Base-by-base conservation (phyloP, 2,329 filamentous ascomycete species). In the Cladorrhinum sp. region DNA sequence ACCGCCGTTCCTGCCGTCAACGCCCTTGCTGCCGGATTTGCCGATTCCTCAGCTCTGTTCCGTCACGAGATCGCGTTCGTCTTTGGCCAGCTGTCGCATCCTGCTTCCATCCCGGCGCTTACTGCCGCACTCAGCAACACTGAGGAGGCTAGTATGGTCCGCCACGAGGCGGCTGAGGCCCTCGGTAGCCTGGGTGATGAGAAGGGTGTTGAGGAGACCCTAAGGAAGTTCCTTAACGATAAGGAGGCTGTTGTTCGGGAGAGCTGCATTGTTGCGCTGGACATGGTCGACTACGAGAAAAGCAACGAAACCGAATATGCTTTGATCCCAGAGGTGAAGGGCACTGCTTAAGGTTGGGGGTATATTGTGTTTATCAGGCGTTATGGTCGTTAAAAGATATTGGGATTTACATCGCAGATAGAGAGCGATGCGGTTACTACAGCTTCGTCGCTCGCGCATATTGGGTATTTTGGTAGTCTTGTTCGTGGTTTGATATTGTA, bases 1-100 rank as follows among this genome's bases (percentile, higher is more conserved):
- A 96, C 93, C 1, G 93, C 93, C 6, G 85, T 92, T 16, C 89
- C 91, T n/a, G 93, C 95, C 18, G 85, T 99, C 57, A 83, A 89
- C 50, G 91, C 93, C 10, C 84, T 99, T 51, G 92, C 95, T 50
- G 88, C 87, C 71, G 95, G 95, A 16, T 87, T 99, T 68, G 81
- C 81, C 29, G 95, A 99, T 73, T 81, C 87, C 18, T 97, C 93
- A 53, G 93, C 93, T 4, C 85, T 99, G 7, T 98, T 99, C 83
- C 88, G 95, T 67, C 95, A 99, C 78, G 95, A 99, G 74, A 92
- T 99, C 66, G 95, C 95, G 13, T 99, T 99, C 73, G 95, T 99
- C 13, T 99, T 99, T 68, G 95, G 95, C 58, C 95, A 99, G 75
- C 82, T 99, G 56, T 92, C 90, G 58, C 95, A 99, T 72, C 95